Conservation (phyloP, 768 basidiomycete species). For the Baorangia bicolor region DNA sequence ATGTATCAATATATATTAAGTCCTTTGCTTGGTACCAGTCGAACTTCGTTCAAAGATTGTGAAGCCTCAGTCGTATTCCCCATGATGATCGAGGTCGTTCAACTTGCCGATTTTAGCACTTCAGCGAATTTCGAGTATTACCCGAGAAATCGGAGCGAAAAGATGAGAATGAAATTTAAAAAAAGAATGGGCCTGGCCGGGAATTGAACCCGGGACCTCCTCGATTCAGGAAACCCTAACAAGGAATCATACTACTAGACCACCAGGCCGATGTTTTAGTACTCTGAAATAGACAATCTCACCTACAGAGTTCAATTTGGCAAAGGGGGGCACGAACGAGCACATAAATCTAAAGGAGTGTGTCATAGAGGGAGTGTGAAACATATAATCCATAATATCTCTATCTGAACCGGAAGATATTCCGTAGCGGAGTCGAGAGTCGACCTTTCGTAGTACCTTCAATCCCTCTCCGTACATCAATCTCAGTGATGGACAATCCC, state of each 20-base stretch:
- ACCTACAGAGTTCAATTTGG: neutral
- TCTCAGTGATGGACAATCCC: slow-evolving; percentile 8
- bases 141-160: neutral
- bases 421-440: slow-evolving; percentile 29
- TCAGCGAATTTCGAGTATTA: slow-evolving; percentile 4
- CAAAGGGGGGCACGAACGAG: neutral
- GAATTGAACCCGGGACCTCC: slow-evolving; percentile 64
- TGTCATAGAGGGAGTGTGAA: slow-evolving; percentile 9
- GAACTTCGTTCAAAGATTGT: neutral
- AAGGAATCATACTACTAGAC: slow-evolving; percentile 69
- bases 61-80: neutral
- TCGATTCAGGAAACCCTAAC: slow-evolving; percentile 50
- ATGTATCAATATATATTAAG: neutral
- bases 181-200: slow-evolving; percentile 45
- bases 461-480: slow-evolving; percentile 23
- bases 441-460: slow-evolving; percentile 28
- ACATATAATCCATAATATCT: neutral
- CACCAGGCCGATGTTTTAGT: slow-evolving; percentile 42
- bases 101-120: neutral
- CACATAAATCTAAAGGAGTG: slow-evolving; percentile 8
- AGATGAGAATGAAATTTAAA: neutral
- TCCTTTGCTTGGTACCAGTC: neutral
- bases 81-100: too few relatives aligned
- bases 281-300: neutral
- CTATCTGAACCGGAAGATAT: slow-evolving; percentile 34